Conservation (phyloP, 371 early-diverging fungal genomes). For the Amoeboaphelidium protococcarum region DNA sequence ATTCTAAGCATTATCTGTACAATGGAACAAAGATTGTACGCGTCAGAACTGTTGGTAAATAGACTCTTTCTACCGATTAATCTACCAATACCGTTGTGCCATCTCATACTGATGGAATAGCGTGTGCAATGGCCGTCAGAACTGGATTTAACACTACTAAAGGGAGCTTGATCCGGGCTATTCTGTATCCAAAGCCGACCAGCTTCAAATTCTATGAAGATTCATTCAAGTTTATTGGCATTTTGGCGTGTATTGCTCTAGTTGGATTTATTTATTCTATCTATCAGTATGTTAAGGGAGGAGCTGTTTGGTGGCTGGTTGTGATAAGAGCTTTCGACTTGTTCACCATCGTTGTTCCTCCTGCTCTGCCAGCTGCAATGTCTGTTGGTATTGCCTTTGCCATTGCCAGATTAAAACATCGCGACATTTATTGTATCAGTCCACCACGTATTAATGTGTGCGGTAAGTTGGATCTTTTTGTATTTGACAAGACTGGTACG, state of each 20-base stretch:
- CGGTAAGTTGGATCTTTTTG: conserved; percentile 82
- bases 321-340: conserved; percentile 66
- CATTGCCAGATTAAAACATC: conserved; percentile 43
- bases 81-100: conserved; percentile 7
- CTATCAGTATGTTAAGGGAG: conserved; percentile 55
- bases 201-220: conserved; percentile 85
- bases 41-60: conserved; percentile 20
- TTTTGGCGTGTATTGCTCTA: conserved; percentile 44
- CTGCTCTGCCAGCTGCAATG: conserved; percentile 81
- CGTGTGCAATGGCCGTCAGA: conserved; percentile 45
- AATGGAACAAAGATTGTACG: conserved; percentile 74
- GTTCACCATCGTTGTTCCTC: conserved; percentile 83
- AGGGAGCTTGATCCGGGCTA: conserved; percentile 77
- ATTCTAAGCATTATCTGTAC: conserved; percentile 53
- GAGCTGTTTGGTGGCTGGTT: conserved; percentile 34
- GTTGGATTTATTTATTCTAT: conserved; percentile 56
- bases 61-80: not conserved
- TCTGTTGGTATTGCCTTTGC: conserved; percentile 89
- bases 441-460: conserved; percentile 84
- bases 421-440: conserved; percentile 76
- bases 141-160: conserved; percentile 95
- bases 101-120: conserved; percentile 5
- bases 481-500: conserved; percentile 99
- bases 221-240: conserved; percentile 76
- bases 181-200: conserved; percentile 81